Percentiles rank a stretch among this genome's conserved stretches.
phyloP scores from a whole-genome alignment of 148 eudicot genomes.

The Chenopodium album region DNA sequence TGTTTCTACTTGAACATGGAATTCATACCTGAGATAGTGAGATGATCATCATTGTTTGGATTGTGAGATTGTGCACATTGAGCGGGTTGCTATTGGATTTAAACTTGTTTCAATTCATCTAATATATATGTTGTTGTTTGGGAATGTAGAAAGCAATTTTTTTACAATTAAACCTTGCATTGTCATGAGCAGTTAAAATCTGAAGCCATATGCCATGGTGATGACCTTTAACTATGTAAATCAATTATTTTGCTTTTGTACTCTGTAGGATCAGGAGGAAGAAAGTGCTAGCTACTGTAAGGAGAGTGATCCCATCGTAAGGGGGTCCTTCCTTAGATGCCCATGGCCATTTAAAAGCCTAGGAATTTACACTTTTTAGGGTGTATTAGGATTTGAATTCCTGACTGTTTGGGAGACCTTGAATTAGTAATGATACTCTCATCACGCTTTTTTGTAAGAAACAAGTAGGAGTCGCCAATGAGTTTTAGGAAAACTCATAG shows the following conservation, averaged over 20 bases:
- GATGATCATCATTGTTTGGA: not conserved
- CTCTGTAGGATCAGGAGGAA: conserved; percentile 59
- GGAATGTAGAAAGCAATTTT: no score
- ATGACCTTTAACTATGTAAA: not conserved
- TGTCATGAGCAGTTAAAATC: not conserved
- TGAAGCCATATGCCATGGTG: not conserved
- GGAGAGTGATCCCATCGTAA: no score
- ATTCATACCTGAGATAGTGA: not conserved
- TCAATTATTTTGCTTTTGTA: not conserved
- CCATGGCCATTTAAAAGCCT: no score
- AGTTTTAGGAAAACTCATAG: no score
- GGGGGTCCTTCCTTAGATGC: no score
- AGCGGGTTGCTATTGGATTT: not conserved
- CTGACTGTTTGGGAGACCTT: no score
- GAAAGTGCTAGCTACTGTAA: no score
- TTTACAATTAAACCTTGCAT: not conserved
- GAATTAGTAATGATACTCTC: no score
- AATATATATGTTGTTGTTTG: not conserved
- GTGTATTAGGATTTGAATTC: no score
- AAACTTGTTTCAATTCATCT: not conserved
- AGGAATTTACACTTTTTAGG: no score
- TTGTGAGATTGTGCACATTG: not conserved
- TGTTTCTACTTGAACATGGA: not conserved
- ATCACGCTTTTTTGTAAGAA: no score
- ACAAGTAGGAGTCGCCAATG: no score